Evolutionary conservation across 2,329 filamentous ascomycete species (phyloP), one percentile per base, ranked within the genome.

Genomic region (Ilyonectria destructans): DNA sequence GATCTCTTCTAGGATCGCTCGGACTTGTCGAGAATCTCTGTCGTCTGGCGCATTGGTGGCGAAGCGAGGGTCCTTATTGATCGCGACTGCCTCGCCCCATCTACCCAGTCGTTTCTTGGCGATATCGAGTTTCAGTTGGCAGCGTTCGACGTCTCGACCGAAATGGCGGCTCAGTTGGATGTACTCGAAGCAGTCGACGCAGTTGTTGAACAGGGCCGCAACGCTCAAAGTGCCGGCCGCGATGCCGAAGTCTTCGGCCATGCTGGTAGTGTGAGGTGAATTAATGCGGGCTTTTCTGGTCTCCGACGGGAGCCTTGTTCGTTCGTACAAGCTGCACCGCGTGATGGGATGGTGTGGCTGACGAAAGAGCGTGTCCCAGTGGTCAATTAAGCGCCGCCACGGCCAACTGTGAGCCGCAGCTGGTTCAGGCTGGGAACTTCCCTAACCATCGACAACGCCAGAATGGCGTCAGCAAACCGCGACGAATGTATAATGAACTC

Each of bases 171-270:
- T 80, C 1, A 83, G 72, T 54, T 85, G 80, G 54, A 85, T 67
- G 67, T 82, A 82, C 21, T 80, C 77, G 66, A 85, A 85, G 65
- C 78, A 82, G 40, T 80, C 76, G 45, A 85, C 75, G 51, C 79
- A 82, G 62, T 76, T 76, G 49, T 79, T 81, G 52, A 84, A 83
- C 13, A 80, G 65, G 2, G 73, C 67, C 21, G 80, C 80, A 2
- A 84, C 64, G 46, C 79, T 78, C 8, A 81, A 67, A 0, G 75
- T 80, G n/a, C 80, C 72, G 19, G 77, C 59, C 13, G 77, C 69
- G 3, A 61, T 56, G 19, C 74, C 64, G 51, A 79, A 78, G 12
- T 65, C 21, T 2, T 68, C 56, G 0, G 65, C 29, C 51, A 69
- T 68, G 31, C 37, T 51, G 33, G 33, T 43, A 2, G 51, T 33